Conservation (phyloP, 805 yeast species). For the Tetrapisispora pingtungensis region DNA sequence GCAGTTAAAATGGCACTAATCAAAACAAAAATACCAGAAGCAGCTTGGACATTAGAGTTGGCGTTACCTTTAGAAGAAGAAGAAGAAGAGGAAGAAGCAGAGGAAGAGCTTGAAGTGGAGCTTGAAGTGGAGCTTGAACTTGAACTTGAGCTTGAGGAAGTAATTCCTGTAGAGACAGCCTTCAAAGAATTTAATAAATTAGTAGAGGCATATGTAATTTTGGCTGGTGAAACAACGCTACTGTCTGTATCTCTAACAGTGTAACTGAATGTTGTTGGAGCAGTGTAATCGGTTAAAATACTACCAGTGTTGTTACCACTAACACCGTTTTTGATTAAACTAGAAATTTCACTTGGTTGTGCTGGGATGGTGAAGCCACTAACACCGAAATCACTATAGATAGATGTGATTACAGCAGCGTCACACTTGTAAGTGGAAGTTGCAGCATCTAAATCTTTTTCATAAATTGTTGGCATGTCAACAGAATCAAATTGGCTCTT, state of each 20-base stretch:
- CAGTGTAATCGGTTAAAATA: constrained; percentile 32
- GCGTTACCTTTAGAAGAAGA: constrained; percentile 19
- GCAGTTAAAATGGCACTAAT: constrained; percentile 29
- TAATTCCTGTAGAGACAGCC: constrained; percentile 10
- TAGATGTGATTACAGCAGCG: constrained; percentile 27
- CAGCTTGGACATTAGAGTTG: constrained; percentile 3
- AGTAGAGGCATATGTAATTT: constrained; percentile 11
- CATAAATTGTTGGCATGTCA: constrained; percentile 31
- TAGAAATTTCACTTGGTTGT: constrained; percentile 35
- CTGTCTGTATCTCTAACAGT: constrained; percentile 32
- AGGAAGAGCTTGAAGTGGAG: constrained; percentile 8
- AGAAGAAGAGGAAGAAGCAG: constrained; percentile 15
- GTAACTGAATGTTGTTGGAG: constrained; percentile 33
- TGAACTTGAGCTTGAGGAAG: constrained; percentile 10
- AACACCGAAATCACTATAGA: constrained; percentile 36
- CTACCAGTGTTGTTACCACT: constrained; percentile 37
- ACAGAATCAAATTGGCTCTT: constrained; percentile 33
- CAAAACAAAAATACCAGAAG: constrained; percentile 21
- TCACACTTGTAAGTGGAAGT: constrained; percentile 33
- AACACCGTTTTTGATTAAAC: constrained; percentile 40
- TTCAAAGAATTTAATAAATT: constrained; percentile 32
- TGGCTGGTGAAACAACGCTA: constrained; percentile 29
- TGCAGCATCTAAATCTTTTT: constrained; percentile 27
- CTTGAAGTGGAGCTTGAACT: constrained; percentile 5
- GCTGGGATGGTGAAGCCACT: constrained; percentile 38